Conservation (phyloP, 2,329 filamentous ascomycete species). For the Xylaria hypoxylon region DNA sequence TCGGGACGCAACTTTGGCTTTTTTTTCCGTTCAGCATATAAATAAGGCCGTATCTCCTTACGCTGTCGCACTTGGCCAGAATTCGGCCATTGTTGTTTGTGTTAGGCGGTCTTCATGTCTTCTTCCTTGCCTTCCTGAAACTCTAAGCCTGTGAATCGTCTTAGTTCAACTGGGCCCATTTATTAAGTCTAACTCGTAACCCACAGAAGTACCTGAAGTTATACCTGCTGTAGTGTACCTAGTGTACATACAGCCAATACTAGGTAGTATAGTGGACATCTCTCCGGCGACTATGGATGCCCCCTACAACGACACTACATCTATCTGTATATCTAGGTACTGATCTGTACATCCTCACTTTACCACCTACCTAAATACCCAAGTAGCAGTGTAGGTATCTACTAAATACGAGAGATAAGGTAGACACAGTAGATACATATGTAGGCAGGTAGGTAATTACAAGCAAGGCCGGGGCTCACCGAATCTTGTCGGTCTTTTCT, state of each 20-base stretch:
- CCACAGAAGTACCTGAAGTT: constrained; percentile 10
- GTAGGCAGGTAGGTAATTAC: neutral
- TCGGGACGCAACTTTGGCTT: constrained; percentile 11
- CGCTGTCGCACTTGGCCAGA: neutral
- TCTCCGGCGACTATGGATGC: neutral
- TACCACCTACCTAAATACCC: no score
- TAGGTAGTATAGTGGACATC: no score
- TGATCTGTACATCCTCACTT: no score
- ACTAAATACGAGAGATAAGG: neutral
- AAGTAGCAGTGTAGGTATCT: no score
- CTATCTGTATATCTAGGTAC: no score
- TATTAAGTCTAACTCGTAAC: neutral
- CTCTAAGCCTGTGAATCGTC: constrained; percentile 12
- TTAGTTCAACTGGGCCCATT: constrained; percentile 10
- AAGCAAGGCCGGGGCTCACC: constrained; percentile 31
- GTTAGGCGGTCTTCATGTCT: constrained; percentile 2
- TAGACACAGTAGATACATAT: neutral
- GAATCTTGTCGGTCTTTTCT: constrained; percentile 12
- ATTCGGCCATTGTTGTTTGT: constrained; percentile 7
- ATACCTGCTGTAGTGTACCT: neutral
- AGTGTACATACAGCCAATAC: neutral
- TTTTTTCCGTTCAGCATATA: constrained; percentile 14
- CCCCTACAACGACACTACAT: no score
- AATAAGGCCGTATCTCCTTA: constrained; percentile 14
- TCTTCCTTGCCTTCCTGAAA: constrained; percentile 29